Evolutionary conservation across 345 rosid species (phyloP).

Genomic region (Acer negundo): DNA sequence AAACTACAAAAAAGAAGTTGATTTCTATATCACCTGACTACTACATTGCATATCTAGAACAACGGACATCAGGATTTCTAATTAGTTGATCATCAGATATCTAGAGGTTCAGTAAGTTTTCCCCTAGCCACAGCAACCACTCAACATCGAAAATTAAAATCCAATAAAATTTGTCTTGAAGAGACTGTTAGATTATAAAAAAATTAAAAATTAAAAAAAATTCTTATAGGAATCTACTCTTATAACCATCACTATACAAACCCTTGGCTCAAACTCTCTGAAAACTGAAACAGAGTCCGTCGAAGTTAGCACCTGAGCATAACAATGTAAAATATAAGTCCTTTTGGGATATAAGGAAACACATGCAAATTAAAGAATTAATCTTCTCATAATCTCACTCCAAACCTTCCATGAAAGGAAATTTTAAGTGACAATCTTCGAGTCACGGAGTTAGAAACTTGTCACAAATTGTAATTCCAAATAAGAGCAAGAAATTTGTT

Average conservation of each 20-base stretch:
- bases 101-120: conserved; percentile 19
- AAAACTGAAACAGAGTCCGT: conserved; percentile 30
- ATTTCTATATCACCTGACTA: background rate
- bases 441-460: background rate
- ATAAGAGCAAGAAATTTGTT: conserved; percentile 23
- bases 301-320: conserved; percentile 43
- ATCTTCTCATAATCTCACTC: background rate
- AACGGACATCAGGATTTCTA: conserved; percentile 1
- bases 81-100: background rate
- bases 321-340: conserved; percentile 36
- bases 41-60: background rate
- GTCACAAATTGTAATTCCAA: background rate
- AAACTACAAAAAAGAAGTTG: conserved; percentile 6
- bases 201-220: conserved; percentile 15
- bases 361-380: background rate
- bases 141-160: conserved; percentile 9
- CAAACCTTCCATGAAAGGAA: background rate
- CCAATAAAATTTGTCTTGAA: background rate
- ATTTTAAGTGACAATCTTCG: conserved; percentile 2
- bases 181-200: conserved; percentile 6
- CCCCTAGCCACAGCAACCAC: conserved; percentile 11
- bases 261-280: conserved; percentile 38
- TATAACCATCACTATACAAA: conserved; percentile 23
- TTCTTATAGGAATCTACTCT: conserved; percentile 23
- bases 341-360: conserved; percentile 18